Evolutionary conservation across 768 basidiomycete genomes (phyloP), one percentile per base, ranked within the genome.

Genomic region (Galerina sulciceps): DNA sequence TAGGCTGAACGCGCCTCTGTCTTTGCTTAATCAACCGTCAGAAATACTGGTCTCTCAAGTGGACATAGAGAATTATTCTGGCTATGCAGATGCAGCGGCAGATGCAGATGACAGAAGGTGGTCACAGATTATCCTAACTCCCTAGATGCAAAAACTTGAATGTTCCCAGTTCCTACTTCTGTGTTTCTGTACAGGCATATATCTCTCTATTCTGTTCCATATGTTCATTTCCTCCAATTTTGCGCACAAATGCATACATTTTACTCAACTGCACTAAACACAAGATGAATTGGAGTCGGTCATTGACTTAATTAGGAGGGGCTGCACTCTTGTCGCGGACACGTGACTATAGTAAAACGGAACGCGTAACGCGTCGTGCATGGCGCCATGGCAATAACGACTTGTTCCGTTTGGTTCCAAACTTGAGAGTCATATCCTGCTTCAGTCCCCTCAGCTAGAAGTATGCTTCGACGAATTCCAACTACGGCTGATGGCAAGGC

Each of bases 401-500:
- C 43, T 22, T 44, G 43, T 51, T 42, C 46, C 45, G 43, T 20
- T 37, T 56, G 26, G 26, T 31, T 31, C 5, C 26, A 5, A 35
- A 50, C 41, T 38, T 17, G 10, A 22, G 34, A 45, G 35, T 44
- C 31, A 14, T 11, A 43, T 18, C 50, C 17, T 45, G 10, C 18
- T 43, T 42, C n/a, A 40, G 42, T 40, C n/a, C 31, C 38, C 43
- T 34, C 31, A 23, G 14, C 41, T 17, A 31, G 37, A 55, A 42
- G 43, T 31, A 93, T 93, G 91, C 78, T 93, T 34, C 84, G 82
- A 57, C 85, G 90, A 13, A 72, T 76, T 10, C 91, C 91, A 22
- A 88, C 86, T 0, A 90, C 87, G 1, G 73, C 76, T 17, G 90
- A 93, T 57, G 91, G 91, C 26, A 85, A 84, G 64, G 73, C 79